Evolutionary conservation across 169 alveolate species (phyloP).

Genomic region (Eimeria falciformis): DNA sequence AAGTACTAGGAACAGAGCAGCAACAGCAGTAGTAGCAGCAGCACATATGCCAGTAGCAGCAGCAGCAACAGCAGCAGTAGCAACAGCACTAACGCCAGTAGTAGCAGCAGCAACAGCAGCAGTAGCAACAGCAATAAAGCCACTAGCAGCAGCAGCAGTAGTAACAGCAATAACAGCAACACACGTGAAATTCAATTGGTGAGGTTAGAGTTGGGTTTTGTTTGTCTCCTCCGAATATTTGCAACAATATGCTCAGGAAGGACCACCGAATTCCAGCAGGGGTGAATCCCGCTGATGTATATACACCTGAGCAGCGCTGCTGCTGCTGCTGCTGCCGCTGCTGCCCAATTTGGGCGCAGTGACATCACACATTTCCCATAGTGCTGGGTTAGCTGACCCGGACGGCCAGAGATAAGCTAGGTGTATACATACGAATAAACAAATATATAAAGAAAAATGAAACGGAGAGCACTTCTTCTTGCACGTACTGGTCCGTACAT

Average conservation of each 20-base stretch:
- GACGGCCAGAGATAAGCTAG: too few relatives aligned
- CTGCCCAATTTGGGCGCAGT: too few relatives aligned
- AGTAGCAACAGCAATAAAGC: not conserved
- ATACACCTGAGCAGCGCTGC: constrained; percentile 5
- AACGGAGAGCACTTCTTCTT: too few relatives aligned
- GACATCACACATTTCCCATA: too few relatives aligned
- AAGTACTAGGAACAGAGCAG: not conserved
- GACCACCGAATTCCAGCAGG: not conserved
- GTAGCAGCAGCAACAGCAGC: constrained; percentile 1
- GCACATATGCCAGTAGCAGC: not conserved
- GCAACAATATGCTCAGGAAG: not conserved
- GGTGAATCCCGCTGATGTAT: not conserved
- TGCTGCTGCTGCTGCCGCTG: constrained; percentile 39
- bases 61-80: not conserved
- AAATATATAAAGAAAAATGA: too few relatives aligned
- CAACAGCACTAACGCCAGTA: not conserved
- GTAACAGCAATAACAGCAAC: not conserved
- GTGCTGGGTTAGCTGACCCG: too few relatives aligned
- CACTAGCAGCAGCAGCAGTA: not conserved
- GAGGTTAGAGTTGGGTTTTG: not conserved
- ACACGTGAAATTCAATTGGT: not conserved
- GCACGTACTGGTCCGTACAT: too few relatives aligned
- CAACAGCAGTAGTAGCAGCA: not conserved
- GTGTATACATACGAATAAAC: too few relatives aligned
- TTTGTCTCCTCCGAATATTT: not conserved